A percentile compares a stretch with the other conserved stretches of the same genome.
Conservation (phyloP, 768 basidiomycete species). For the Antrodiella citrinella region DNA sequence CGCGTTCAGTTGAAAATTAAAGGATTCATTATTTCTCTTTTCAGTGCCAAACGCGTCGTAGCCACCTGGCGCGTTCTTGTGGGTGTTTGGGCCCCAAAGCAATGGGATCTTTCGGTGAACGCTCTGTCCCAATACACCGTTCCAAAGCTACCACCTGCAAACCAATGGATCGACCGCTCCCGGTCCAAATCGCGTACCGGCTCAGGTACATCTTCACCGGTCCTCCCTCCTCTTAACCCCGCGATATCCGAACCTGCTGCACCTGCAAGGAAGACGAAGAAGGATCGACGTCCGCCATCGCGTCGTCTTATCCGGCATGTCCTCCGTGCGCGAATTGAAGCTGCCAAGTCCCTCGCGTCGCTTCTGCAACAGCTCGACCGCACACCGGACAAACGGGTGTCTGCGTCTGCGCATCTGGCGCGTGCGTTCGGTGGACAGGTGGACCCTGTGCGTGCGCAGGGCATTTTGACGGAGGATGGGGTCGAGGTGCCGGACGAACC, state of each 20-base stretch:
- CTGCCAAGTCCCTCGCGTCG: slow-evolving; percentile 62
- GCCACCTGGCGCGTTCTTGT: slow-evolving; percentile 97
- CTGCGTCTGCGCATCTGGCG: slow-evolving; percentile 43
- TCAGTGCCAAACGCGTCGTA: slow-evolving; percentile 74
- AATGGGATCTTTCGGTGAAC: slow-evolving; percentile 72
- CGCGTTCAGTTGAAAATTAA: neutral
- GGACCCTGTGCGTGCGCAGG: slow-evolving; percentile 14
- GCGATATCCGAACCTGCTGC: too few relatives aligned
- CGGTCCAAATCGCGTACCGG: slow-evolving; percentile 19
- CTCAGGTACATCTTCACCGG: too few relatives aligned
- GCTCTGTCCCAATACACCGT: slow-evolving; percentile 68
- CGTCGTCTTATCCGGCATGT: slow-evolving; percentile 86
- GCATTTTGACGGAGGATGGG: slow-evolving; percentile 12
- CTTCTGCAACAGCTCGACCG: slow-evolving; percentile 60
- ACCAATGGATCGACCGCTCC: slow-evolving; percentile 58
- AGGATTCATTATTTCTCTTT: neutral
- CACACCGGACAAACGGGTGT: slow-evolving; percentile 35
- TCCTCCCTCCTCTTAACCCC: too few relatives aligned
- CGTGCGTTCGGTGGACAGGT: slow-evolving; percentile 31
- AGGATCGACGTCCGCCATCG: slow-evolving; percentile 52
- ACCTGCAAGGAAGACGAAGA: slow-evolving; percentile 12
- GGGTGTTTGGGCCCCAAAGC: slow-evolving; percentile 86
- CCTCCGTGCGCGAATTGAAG: slow-evolving; percentile 77
- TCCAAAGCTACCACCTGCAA: slow-evolving; percentile 57
- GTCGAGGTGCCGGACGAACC: slow-evolving; percentile 17